Conservation (phyloP, 2,329 filamentous ascomycete species). For the Ascochyta clinopodiicola region DNA sequence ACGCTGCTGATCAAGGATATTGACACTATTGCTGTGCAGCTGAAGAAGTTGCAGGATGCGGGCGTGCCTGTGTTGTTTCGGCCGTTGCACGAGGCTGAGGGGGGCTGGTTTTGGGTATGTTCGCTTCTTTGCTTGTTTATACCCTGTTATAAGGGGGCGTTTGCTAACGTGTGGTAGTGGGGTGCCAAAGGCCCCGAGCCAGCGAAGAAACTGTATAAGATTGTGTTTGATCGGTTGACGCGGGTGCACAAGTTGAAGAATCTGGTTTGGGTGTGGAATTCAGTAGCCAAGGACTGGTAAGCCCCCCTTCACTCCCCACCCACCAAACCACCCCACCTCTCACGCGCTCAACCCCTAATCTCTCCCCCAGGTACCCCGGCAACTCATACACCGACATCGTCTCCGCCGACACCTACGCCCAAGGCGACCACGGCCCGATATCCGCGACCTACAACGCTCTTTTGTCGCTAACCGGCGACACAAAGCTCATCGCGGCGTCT, state of each 20-base stretch:
- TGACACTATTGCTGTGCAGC: slow-evolving; percentile 56
- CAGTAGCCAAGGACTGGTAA: slow-evolving; percentile 51
- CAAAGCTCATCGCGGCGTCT: slow-evolving; percentile 57
- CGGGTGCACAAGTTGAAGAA: slow-evolving; percentile 56
- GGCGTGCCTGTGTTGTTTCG: slow-evolving; percentile 57
- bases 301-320: too few species aligned
- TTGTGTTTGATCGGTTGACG: slow-evolving; percentile 56
- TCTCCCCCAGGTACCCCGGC: slow-evolving; percentile 50
- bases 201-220: slow-evolving; percentile 53
- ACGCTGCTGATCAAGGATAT: slow-evolving; percentile 56
- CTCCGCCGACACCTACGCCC: slow-evolving; percentile 55
- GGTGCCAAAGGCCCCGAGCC: slow-evolving; percentile 57
- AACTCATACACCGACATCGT: slow-evolving; percentile 56
- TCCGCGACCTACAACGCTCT: slow-evolving; percentile 55
- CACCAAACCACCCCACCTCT: too few species aligned
- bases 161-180: slow-evolving; percentile 39
- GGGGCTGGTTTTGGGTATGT: slow-evolving; percentile 57
- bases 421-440: slow-evolving; percentile 55
- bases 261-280: slow-evolving; percentile 61
- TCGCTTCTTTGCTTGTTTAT: not conserved
- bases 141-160: not conserved
- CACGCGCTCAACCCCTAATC: too few species aligned
- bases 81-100: slow-evolving; percentile 60
- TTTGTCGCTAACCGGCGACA: slow-evolving; percentile 52
- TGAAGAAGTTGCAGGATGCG: slow-evolving; percentile 53